These are phyloP conservation scores for Epichloe gansuensis DNA, from an alignment of 2,329 filamentous ascomycete genomes.

Conservation along the genomic window DNA sequence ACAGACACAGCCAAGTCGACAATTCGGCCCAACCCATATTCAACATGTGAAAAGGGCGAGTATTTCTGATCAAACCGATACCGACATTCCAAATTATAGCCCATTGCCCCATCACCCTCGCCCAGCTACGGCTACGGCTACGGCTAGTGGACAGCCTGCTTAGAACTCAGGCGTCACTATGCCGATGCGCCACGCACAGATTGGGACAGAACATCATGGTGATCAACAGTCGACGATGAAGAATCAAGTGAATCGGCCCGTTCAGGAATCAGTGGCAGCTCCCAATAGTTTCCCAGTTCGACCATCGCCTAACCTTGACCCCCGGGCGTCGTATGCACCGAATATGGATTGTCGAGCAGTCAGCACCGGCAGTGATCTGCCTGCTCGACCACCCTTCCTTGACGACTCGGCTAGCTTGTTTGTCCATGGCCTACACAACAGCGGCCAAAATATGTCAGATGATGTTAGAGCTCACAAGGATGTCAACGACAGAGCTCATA, in stretches of 20 bases:
- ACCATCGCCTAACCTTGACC: neutral
- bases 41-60: neutral
- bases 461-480: neutral
- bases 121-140: neutral
- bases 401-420: neutral
- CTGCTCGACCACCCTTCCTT: neutral
- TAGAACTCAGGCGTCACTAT: constrained; percentile 9
- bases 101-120: neutral
- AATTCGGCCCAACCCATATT: neutral
- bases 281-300: neutral
- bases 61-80: neutral
- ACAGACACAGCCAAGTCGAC: neutral
- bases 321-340: neutral
- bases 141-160: constrained; percentile 8
- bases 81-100: neutral
- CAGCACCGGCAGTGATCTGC: neutral
- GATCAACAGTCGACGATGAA: neutral
- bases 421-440: neutral
- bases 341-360: neutral
- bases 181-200: neutral
- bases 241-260: neutral
- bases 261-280: neutral
- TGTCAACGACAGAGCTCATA: neutral
- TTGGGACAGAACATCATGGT: neutral
- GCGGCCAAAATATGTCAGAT: neutral